phyloP scores from a whole-genome alignment of 2,329 filamentous ascomycete species.

The Venturia carpophila region DNA sequence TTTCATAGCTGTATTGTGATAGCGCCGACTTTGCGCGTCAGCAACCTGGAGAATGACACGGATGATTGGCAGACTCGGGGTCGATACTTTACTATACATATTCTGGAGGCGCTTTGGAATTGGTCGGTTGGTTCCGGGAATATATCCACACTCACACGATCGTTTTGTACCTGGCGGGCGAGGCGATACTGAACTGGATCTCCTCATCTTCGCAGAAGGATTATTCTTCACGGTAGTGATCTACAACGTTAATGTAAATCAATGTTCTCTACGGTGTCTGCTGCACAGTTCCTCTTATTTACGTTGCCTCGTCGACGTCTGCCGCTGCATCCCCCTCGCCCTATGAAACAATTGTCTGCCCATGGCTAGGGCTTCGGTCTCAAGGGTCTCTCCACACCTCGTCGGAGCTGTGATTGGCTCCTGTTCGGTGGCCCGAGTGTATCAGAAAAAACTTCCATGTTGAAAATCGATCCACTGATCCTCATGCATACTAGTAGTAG shows the following conservation, averaged over 20 bases:
- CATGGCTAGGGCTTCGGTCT: too few relatives aligned
- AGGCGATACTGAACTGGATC: not conserved
- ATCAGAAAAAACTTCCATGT: too few relatives aligned
- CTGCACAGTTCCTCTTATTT: not conserved
- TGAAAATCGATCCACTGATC: too few relatives aligned
- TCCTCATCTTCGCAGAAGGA: not conserved
- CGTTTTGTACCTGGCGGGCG: conserved; percentile 10
- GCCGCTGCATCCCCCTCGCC: too few relatives aligned
- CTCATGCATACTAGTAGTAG: too few relatives aligned
- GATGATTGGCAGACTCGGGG: too few relatives aligned
- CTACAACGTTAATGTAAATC: not conserved
- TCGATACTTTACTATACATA: not conserved
- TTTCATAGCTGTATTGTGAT: conserved; percentile 4
- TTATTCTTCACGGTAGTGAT: not conserved
- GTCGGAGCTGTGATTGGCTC: too few relatives aligned
- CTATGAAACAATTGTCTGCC: too few relatives aligned
- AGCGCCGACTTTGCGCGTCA: not conserved
- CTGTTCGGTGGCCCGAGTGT: too few relatives aligned
- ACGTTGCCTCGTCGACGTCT: too few relatives aligned
- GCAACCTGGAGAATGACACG: not conserved
- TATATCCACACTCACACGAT: conserved; percentile 10
- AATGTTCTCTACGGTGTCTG: not conserved
- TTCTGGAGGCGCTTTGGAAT: not conserved
- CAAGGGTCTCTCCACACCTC: too few relatives aligned
- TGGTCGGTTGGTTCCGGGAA: not conserved